These are phyloP conservation scores for Ceratobasidium sp. DNA, from an alignment of 1,284 basidiomycete species.

Conservation along the genomic window DNA sequence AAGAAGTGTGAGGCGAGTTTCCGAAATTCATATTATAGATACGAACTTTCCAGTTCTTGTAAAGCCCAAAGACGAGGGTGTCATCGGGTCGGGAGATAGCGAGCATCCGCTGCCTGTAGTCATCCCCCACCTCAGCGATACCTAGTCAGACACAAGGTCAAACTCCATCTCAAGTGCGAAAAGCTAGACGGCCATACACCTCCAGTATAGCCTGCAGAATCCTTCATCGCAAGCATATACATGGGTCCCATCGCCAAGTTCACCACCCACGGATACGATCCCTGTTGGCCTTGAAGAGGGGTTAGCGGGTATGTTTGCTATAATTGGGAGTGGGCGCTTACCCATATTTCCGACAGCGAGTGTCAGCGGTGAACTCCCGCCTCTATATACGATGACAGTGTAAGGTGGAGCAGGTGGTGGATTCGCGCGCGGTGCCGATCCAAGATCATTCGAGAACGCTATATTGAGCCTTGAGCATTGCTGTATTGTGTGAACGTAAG, in stretches of 20 bases:
- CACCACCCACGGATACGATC: constrained; percentile 15
- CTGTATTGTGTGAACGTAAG: constrained; percentile 14
- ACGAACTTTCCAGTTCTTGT: background rate
- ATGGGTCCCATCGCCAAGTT: background rate
- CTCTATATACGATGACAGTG: constrained; percentile 6
- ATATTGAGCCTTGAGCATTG: constrained; percentile 16
- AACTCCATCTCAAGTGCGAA: background rate
- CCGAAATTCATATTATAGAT: background rate
- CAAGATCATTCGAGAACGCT: constrained; percentile 5
- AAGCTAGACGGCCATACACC: background rate
- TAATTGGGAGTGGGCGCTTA: too few relatives aligned
- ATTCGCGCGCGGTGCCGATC: background rate
- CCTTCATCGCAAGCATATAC: constrained; percentile 26
- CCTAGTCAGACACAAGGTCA: background rate
- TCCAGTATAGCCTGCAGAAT: constrained; percentile 10
- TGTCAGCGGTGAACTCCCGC: background rate
- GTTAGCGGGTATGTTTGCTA: too few relatives aligned
- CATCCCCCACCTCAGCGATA: background rate
- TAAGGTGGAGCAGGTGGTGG: constrained; percentile 12
- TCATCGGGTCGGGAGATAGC: background rate
- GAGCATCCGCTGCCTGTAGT: constrained; percentile 1
- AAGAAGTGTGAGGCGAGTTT: background rate
- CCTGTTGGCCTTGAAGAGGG: background rate
- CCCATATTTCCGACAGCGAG: constrained; percentile 17
- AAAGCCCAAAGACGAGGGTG: background rate